Evolutionary conservation across 108 stramenopile species (phyloP), one percentile per base, ranked within the genome.

Genomic region (Mayamaea pseudoterrestris): DNA sequence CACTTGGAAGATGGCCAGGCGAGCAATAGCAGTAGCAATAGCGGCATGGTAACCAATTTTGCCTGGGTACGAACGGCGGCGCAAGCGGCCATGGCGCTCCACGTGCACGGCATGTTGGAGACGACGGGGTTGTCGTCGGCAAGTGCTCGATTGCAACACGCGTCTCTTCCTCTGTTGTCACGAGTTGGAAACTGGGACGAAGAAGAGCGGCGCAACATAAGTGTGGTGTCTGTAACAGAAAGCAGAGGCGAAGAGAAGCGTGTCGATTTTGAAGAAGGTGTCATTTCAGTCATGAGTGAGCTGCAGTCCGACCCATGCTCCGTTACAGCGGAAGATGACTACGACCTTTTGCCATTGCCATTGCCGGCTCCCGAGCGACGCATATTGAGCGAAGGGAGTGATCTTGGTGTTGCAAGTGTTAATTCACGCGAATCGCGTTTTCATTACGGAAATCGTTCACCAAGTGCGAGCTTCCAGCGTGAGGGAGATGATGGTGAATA

Each of bases 41-140:
- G 32, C 57, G 63, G 63, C 32, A 25, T 21, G 27, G n/a, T 43
- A 20, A 58, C 58, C 30, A 84, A 80, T 53, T 56, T 82, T 7
- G 53, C 76, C 1, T 90, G 88, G 88, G 68, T 90, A n/a, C 61
- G 88, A 48, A 75, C 78, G 20, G 88, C 83, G 13, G 88, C 88
- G 18, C 88, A 85, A 34, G 80, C 78, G 48, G 88, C 88, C 0
- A 68, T 90, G 57, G 76, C 83, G 14, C 64, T 90, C 22, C 72
- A 79, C 50, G 71, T 90, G n/a, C 88, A 90, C 44, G 83, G 88
- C 16, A 72, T 90, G 40, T 53, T 90, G 46, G 88, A 90, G 65
- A 83, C 78, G 25, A 74, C 88, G 6, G 88, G 88, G 0, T 44
- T 83, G 27, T 71, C 62, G 53, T 80, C 88, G 3, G 66, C 78